Evolutionary conservation across 805 yeast genomes (phyloP), one percentile per base, ranked within the genome.

Genomic region (Ogataea nakhonphanomensis): DNA sequence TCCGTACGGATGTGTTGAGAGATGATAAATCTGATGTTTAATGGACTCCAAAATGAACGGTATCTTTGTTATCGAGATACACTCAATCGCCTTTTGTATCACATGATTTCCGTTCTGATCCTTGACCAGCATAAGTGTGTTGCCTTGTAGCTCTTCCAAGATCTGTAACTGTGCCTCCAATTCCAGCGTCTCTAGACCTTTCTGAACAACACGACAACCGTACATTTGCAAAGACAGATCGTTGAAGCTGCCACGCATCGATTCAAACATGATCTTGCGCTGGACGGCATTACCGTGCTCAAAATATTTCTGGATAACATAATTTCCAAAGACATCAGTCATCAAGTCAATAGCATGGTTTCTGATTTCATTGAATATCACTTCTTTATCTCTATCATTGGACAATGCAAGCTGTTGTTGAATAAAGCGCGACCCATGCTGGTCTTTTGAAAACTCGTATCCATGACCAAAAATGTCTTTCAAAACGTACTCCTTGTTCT

Each of bases 61-160:
- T 42, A 88, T 74, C 32, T 73, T 65, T 17, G 71, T 77, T 43
- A 85, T 78, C 4, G 96, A 93, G 36, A 90, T 79, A 44, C 78
- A 69, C 64, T 93, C 99, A 51, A 93, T 86, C 1, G 96, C 81
- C 61, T 90, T 91, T 66, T 93, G 99, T 48, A 93, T 84, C 12
- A 93, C 99, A 63, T 93, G 99, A 62, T 93, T 93, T 49, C 98
- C 99, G 62, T 93, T 93, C 67, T 91, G 98, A 62, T 93, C 98
- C 58, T 88, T 88, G 44, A 91, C 85, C 62, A 91, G 76, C 42
- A 74, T 73, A 37, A 81, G 55, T 17, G 84, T 79, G 47, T 73
- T 71, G 8, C 50, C 49, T 37, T 71, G 76, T 45, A 93, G 68
- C 64, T 93, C 99, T 20, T 70, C 68, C 36, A 88, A 78, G 24